Percentiles rank a stretch among this genome's conserved stretches.
These are phyloP conservation scores for Boletus rubroflammeus DNA, from an alignment of 768 basidiomycete genomes.

Conservation along the genomic window DNA sequence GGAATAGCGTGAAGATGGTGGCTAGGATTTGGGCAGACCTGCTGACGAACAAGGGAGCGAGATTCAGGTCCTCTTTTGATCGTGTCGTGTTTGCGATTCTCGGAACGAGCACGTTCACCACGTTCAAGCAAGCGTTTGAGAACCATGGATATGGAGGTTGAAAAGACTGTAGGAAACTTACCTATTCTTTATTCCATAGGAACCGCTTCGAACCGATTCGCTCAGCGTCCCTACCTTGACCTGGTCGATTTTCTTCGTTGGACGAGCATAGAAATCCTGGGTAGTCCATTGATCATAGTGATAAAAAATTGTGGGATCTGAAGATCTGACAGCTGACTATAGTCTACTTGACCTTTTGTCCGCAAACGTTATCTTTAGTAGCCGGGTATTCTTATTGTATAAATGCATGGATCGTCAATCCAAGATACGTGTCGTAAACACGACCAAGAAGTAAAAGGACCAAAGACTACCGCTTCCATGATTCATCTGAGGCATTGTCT, in stretches of 20 bases:
- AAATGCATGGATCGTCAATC: too few species aligned
- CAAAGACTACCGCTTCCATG: too few species aligned
- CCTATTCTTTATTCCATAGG: not conserved
- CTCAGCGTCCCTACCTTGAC: too few species aligned
- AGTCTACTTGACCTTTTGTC: too few species aligned
- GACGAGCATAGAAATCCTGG: too few species aligned
- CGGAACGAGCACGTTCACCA: constrained; percentile 44
- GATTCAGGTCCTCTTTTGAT: constrained; percentile 59
- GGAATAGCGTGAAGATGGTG: constrained; percentile 55
- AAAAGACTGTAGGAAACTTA: not conserved
- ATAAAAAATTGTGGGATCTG: too few species aligned
- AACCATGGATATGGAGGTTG: not conserved
- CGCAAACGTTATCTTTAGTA: not conserved
- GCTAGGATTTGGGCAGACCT: constrained; percentile 65
- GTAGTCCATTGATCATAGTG: too few species aligned
- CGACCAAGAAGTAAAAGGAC: not conserved
- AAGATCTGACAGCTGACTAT: too few species aligned
- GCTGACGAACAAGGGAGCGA: constrained; percentile 43
- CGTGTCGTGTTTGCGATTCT: constrained; percentile 66
- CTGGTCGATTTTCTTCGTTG: too few species aligned
- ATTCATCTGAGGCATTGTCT: too few species aligned
- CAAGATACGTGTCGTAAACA: not conserved
- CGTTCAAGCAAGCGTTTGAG: constrained; percentile 39
- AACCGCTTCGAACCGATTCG: not conserved
- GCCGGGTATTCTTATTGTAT: too few species aligned